Evolutionary conservation across 441 rosid species (phyloP).

Genomic region (Brassica balearica): DNA sequence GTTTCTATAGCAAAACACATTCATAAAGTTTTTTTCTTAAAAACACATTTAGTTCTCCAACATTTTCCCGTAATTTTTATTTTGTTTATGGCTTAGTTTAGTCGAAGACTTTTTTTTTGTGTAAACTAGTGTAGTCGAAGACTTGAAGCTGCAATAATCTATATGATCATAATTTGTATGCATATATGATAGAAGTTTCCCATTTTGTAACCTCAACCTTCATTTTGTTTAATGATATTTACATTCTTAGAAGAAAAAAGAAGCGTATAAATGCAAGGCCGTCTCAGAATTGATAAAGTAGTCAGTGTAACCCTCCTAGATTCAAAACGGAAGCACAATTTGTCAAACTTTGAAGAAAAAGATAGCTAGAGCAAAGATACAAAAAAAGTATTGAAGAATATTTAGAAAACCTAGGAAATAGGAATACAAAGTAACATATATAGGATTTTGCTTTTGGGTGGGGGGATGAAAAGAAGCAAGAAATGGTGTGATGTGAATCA

Average conservation of each 20-base stretch:
- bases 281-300: not conserved
- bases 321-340: slow-evolving; percentile 25
- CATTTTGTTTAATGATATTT: no score
- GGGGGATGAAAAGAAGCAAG: not conserved
- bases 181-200: not conserved
- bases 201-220: no score
- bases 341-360: slow-evolving; percentile 36
- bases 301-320: not conserved
- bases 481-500: slow-evolving; percentile 28
- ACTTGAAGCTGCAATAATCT: not conserved
- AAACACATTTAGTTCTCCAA: not conserved
- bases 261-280: not conserved
- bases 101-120: not conserved
- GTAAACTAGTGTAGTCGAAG: not conserved
- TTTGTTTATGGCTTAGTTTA: not conserved
- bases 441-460: not conserved
- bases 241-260: not conserved
- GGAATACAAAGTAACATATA: not conserved
- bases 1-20: not conserved
- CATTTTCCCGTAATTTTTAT: not conserved
- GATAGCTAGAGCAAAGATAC: slow-evolving; percentile 30
- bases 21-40: no score
- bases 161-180: not conserved
- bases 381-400: slow-evolving; percentile 10
- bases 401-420: slow-evolving; percentile 39